phyloP scores from a whole-genome alignment of 257 asterid genomes.

The Ehretia macrophylla region DNA sequence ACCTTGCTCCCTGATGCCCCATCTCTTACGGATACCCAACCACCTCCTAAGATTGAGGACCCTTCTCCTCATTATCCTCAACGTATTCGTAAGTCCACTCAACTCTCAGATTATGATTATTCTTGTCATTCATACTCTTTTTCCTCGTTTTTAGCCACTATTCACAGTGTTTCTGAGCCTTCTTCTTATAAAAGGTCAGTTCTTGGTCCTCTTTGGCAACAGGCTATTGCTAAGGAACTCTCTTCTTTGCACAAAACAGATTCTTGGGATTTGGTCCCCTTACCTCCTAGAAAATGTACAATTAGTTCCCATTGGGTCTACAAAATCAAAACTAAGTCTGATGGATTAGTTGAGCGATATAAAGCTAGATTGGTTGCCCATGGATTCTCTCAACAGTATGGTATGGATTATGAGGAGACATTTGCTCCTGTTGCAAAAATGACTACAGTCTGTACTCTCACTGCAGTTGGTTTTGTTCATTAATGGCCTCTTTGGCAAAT shows the following conservation, averaged over 20 bases:
- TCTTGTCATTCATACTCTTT: too few relatives aligned
- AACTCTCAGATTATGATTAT: background rate
- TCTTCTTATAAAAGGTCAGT: background rate
- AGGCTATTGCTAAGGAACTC: background rate
- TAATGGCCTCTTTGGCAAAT: too few relatives aligned
- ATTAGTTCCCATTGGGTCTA: conserved; percentile 1
- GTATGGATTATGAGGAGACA: background rate
- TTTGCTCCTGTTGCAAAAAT: too few relatives aligned
- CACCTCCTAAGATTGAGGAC: too few relatives aligned
- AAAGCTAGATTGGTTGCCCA: too few relatives aligned
- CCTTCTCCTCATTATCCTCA: background rate
- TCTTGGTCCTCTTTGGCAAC: too few relatives aligned
- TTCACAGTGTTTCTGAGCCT: background rate
- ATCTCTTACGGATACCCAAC: too few relatives aligned
- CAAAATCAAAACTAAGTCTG: too few relatives aligned
- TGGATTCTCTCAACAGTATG: too few relatives aligned
- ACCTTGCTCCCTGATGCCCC: too few relatives aligned
- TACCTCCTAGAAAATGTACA: background rate
- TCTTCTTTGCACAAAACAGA: background rate
- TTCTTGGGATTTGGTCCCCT: background rate
- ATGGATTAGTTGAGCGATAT: too few relatives aligned
- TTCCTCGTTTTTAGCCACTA: background rate
- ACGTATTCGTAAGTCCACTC: background rate
- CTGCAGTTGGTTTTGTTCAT: too few relatives aligned
- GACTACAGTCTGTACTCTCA: background rate